phyloP scores from a whole-genome alignment of 2,329 filamentous ascomycete species.

The Cadophora gregata region DNA sequence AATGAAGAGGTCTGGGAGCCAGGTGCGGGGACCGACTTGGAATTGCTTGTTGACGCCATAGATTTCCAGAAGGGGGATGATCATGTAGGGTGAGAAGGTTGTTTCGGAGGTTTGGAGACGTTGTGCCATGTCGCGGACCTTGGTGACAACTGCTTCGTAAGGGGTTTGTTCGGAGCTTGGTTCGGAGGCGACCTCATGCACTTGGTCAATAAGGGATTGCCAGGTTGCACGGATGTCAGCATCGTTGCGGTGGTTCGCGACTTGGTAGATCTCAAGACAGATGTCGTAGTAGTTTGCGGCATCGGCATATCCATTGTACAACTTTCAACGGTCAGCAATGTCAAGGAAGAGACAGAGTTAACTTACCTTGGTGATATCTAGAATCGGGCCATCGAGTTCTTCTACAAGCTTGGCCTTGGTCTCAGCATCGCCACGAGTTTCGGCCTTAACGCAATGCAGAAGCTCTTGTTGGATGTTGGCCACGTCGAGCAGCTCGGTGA shows the following conservation, averaged over 20 bases:
- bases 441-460: slow-evolving; percentile 75
- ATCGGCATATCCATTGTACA: slow-evolving; percentile 94
- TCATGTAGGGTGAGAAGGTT: slow-evolving; percentile 66
- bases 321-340: slow-evolving; percentile 52
- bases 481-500: slow-evolving; percentile 86
- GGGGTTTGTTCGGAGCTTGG: slow-evolving; percentile 56
- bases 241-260: slow-evolving; percentile 87
- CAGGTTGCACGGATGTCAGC: slow-evolving; percentile 85
- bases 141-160: slow-evolving; percentile 72
- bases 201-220: slow-evolving; percentile 78
- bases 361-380: slow-evolving; percentile 77
- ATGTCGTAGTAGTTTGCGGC: slow-evolving; percentile 93
- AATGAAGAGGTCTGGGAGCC: slow-evolving; percentile 65
- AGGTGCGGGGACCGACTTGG: slow-evolving; percentile 53
- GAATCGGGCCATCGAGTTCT: slow-evolving; percentile 78
- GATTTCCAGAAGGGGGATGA: slow-evolving; percentile 67
- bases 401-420: slow-evolving; percentile 68
- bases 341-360: neutral
- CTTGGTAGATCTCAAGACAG: slow-evolving; percentile 89
- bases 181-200: slow-evolving; percentile 57
- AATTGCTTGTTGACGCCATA: slow-evolving; percentile 66
- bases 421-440: slow-evolving; percentile 70
- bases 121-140: slow-evolving; percentile 68
- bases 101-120: slow-evolving; percentile 69
- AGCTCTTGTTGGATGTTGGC: slow-evolving; percentile 96